phyloP scores from a whole-genome alignment of 352 stramenopile genomes.

The Phytophthora agathidicida region DNA sequence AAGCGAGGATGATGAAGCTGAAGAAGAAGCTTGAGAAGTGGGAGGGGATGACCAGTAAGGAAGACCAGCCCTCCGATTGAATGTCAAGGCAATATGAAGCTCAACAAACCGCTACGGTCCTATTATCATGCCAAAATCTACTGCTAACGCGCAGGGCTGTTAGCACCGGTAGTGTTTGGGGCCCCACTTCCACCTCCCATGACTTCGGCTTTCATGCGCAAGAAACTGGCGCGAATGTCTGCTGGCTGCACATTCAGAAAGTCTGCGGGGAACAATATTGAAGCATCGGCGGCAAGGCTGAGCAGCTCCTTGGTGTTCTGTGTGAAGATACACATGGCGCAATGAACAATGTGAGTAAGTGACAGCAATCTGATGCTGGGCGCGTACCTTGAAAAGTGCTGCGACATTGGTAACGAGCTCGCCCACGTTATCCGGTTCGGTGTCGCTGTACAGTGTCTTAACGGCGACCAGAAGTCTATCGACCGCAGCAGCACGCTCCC shows the following conservation, averaged over 20 bases:
- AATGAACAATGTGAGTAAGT: constrained; percentile 9
- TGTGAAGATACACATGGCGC: background rate
- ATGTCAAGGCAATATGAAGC: constrained; percentile 23
- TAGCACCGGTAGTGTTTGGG: background rate
- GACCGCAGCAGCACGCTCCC: constrained; percentile 63
- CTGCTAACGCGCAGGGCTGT: constrained; percentile 8
- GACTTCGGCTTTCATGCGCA: constrained; percentile 55
- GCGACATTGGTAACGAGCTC: constrained; percentile 61
- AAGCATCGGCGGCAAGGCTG: constrained; percentile 80
- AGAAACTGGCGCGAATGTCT: constrained; percentile 64
- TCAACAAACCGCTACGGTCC: constrained; percentile 1
- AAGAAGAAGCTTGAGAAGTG: constrained; percentile 1
- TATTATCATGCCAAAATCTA: background rate
- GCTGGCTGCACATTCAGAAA: constrained; percentile 75
- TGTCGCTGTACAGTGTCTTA: constrained; percentile 79
- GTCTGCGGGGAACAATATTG: constrained; percentile 75
- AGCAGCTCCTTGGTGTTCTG: constrained; percentile 87
- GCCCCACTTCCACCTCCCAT: constrained; percentile 32
- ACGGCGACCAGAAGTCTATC: constrained; percentile 70
- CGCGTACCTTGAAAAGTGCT: constrained; percentile 72
- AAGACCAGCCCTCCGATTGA: constrained; percentile 25
- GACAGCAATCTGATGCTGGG: background rate
- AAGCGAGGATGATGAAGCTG: background rate
- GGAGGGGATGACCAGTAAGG: constrained; percentile 8
- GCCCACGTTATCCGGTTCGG: constrained; percentile 70